Conservation (phyloP, 257 asterid species). For the Nicotiana sylvestris region DNA sequence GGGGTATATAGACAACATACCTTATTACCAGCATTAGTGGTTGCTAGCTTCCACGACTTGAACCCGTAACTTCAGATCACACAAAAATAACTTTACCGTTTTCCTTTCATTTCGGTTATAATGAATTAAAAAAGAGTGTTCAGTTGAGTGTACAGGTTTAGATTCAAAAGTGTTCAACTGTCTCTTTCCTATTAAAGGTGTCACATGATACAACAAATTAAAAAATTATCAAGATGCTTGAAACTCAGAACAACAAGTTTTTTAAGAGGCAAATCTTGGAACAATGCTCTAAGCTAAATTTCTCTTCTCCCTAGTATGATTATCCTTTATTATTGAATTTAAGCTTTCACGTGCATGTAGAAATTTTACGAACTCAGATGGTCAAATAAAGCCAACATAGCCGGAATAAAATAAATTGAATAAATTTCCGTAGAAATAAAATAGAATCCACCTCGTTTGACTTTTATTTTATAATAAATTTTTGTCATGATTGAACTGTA, state of each 20-base stretch:
- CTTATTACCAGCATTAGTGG: fast-evolving
- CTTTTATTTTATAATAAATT: neutral
- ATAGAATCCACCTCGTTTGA: slow-evolving; percentile 25
- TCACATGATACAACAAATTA: slow-evolving; percentile 43
- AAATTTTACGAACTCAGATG: slow-evolving; percentile 23
- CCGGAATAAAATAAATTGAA: slow-evolving; percentile 5
- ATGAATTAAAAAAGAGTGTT: neutral
- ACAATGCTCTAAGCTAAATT: slow-evolving; percentile 24
- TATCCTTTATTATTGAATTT: slow-evolving; percentile 15
- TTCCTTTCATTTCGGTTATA: too few species aligned
- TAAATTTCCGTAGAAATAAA: neutral
- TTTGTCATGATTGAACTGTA: neutral
- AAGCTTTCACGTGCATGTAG: slow-evolving; percentile 38
- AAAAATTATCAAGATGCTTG: slow-evolving; percentile 17
- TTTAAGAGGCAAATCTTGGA: slow-evolving; percentile 12
- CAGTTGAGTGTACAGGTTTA: neutral
- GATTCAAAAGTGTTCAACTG: slow-evolving; percentile 24
- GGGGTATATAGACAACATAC: fast-evolving
- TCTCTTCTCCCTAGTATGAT: slow-evolving; percentile 28
- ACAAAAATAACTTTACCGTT: too few species aligned
- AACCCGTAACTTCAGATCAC: fast-evolving
- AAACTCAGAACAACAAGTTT: slow-evolving; percentile 21
- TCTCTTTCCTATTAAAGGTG: slow-evolving; percentile 24
- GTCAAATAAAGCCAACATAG: slow-evolving; percentile 6
- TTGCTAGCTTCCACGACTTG: fast-evolving